Evolutionary conservation across 164 flowering plant genomes (phyloP), one percentile per base, ranked within the genome.

Genomic region (Macadamia integrifolia): DNA sequence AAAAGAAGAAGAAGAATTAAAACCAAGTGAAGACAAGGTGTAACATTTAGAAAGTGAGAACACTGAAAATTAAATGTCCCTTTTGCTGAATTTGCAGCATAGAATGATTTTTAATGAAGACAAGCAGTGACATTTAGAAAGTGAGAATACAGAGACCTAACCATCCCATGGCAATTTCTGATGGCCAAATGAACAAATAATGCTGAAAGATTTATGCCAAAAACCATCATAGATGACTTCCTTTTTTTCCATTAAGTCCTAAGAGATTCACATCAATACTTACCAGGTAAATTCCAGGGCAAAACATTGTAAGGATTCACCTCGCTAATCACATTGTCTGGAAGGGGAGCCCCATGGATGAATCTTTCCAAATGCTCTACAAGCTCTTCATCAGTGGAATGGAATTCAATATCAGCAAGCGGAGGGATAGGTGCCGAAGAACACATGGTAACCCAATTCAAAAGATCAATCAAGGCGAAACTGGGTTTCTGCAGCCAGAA

Each of bases 261-360:
- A 17, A 11, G 15, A 55, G 11, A 52, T 13, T 50, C 43, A 7
- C 64, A 62, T 17, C 18, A 23, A 71, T 11, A 67, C 72, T 71
- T 70, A 86, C 90, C 78, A 40, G 82, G 81, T 67, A 84, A 80
- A 65, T 75, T 44, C 58, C 65, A 43, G 15, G 88, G 88, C 11
- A 1, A 23, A 49, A 35, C 42, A 17, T 52, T 32, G 71, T 67
- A 78, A 35, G 91, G 88, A 74, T 83, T 77, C 13, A 78, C 52
- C 53, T 77, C 80, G 40, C 23, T 28, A 44, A 71, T 59, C 57
- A 87, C 86, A 60, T 82, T 82, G 18, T 35, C 7, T 1, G 88
- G 88, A 46, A 67, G 78, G 50, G 76, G 71, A 23, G 58, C 69
- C 70, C 86, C 87, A 8, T 10, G 15, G 0, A 11, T 18, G 32